Base-by-base conservation (phyloP, 768 basidiomycete species). In the Nevesoporus exiguus region DNA sequence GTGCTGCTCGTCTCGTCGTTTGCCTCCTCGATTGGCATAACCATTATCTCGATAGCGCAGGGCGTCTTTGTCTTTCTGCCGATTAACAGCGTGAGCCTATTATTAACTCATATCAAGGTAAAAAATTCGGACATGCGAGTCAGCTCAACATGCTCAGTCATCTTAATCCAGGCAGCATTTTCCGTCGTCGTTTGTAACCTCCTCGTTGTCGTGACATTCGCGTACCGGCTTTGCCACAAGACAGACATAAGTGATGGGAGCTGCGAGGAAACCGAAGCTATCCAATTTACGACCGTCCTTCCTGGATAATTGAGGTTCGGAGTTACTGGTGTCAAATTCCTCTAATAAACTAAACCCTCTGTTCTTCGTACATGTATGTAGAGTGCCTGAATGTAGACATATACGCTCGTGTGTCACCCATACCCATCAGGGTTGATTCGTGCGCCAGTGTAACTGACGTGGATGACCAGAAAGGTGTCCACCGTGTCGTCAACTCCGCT, bases 101-200 rank as follows among this genome's bases (percentile, higher is more conserved):
- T 70, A 21, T 5, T 61, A 3, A 36, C 34, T 17, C 49, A 66
- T 27, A 29, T 70, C 46, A 66, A 64, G 58, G 66, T 61, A 56
- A 29, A 21, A 11, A 13, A 14, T 9, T 19, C 13, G 15, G 39
- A 27, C 21, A 24, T 34, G 25, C 11, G 9, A 2, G 5, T 40
- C 21, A 3, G 21, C 10, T 33, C n/a, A 17, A 19, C 29, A 10
- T 27, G 22, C 31, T 42, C 9, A 50, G 2, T 49, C 47, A 24
- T 46, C 5, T 15, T 24, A 19, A 43, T 5, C 43, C 40, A 67
- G 63, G 53, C 50, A 22, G 64, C 62, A 29, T 36, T 66, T 42
- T 57, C 64, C 9, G 29, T 64, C 15, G 25, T 68, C 11, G 49
- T 58, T 19, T 60, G 55, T 17, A 63, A 66, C 29, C 49, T 70